Base-by-base conservation (phyloP, 352 stramenopile species). In the Saprolegnia diclina region DNA sequence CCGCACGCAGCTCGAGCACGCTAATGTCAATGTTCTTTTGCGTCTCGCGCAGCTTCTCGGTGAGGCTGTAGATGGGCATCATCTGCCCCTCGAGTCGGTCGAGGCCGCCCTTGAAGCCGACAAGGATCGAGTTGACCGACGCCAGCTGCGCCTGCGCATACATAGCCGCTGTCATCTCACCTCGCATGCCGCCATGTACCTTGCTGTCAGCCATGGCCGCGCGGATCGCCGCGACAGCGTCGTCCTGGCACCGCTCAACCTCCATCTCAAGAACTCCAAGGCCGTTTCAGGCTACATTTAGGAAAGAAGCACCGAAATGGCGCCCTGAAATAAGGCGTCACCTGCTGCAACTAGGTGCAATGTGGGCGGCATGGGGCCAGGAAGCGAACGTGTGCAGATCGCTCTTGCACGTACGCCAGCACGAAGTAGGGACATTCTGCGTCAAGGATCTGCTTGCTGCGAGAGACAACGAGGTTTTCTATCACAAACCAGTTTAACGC, bases 11-110 rank as follows among this genome's bases (percentile, higher is more conserved):
- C 71, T 91, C 81, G 35, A 80, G 77, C 22, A 94, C 84, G 48
- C 83, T 91, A 10, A 89, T 63, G 54, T 94, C 85, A 35, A 94
- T 94, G 59, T 92, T 94, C 72, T 87, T 86, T 67, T 94, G 85
- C 19, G 83, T 91, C 67, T 81, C 81, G 65, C 83, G 80, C 21
- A 93, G 78, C 71, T 83, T 81, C 70, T 91, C 83, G 0, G 85
- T 93, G 72, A 93, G 82, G 56, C 87, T 89, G 75, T 93, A 93
- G 67, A 93, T 85, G 26, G 85, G 83, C 65, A 89, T 73, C 85
- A 91, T 93, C 74, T 93, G 80, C 26, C 76, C 73, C 78, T 93
- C 85, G 14, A 69, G 45, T 5, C 48, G 32, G 52, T 69, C 63
- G 14, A 69, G 26, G 4, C 63, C 63, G 21, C 14, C n/a, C 40